Evolutionary conservation across 83 land plant species (phyloP).

Genomic region (Larix sibirica): DNA sequence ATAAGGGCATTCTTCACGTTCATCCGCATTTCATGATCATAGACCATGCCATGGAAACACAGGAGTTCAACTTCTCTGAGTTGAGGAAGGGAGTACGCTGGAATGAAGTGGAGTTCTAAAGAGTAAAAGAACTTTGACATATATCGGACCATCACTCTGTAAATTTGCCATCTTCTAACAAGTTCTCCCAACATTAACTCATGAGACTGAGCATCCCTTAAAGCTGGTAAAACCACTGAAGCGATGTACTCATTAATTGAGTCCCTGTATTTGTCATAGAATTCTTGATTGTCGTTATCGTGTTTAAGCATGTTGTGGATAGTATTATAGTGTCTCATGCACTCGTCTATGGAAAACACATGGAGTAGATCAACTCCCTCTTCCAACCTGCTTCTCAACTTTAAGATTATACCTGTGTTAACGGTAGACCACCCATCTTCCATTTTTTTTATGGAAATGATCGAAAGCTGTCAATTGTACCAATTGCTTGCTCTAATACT

Average conservation of each 20-base stretch:
- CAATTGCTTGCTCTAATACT: no score
- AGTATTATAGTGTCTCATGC: no score
- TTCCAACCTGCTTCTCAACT: no score
- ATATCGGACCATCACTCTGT: constrained; percentile 51
- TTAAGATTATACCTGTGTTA: no score
- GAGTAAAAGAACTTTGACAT: constrained; percentile 33
- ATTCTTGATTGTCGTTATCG: background rate
- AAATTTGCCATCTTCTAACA: constrained; percentile 37
- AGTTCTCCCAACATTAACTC: constrained; percentile 38
- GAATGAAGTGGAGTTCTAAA: constrained; percentile 22
- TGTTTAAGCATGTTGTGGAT: no score
- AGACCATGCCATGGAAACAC: background rate
- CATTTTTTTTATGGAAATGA: no score
- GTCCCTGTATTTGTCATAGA: background rate
- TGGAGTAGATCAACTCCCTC: no score
- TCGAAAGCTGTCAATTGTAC: no score
- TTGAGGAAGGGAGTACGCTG: background rate
- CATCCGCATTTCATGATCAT: no score
- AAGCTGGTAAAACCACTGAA: constrained; percentile 36
- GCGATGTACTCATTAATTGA: background rate
- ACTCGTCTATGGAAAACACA: no score
- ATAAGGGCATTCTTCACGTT: background rate
- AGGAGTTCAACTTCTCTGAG: background rate
- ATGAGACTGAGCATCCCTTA: constrained; percentile 27
- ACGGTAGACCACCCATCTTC: no score